Evolutionary conservation across 495 filamentous ascomycete species (phyloP).

Genomic region (Aspergillus bridgeri): DNA sequence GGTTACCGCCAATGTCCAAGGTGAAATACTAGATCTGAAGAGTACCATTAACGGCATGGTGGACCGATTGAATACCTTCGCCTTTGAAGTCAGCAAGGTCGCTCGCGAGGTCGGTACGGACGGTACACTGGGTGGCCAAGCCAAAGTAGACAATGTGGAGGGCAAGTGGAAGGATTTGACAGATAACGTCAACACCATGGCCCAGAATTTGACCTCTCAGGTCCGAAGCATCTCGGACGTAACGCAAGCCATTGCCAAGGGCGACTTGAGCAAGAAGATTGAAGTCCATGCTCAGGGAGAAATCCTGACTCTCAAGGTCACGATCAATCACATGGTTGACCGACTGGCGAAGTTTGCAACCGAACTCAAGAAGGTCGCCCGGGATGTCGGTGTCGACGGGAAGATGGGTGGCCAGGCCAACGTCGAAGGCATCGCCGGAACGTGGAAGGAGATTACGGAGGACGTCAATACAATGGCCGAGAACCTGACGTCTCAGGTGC

Average conservation of each 20-base stretch:
- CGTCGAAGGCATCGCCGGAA: conserved; percentile 86
- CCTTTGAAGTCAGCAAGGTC: conserved; percentile 98
- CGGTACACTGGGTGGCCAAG: conserved; percentile 91
- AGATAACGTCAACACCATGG: conserved; percentile 86
- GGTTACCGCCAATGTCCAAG: conserved; percentile 92
- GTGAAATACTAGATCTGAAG: conserved; percentile 93
- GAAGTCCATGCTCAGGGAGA: conserved; percentile 94
- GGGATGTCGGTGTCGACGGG: conserved; percentile 95
- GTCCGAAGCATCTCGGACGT: conserved; percentile 96
- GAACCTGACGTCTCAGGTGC: conserved; percentile 95
- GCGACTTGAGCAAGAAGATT: conserved; percentile 94
- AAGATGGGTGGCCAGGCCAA: conserved; percentile 99
- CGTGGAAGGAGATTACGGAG: conserved; percentile 98
- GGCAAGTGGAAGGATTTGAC: conserved; percentile 99
- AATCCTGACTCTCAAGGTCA: conserved; percentile 89
- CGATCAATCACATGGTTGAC: conserved; percentile 99
- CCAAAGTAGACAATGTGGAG: conserved; percentile 95
- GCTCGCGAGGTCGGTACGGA: conserved; percentile 98
- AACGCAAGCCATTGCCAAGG: conserved; percentile 92
- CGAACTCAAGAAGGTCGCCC: conserved; percentile 91
- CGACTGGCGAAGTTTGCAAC: conserved; percentile 95
- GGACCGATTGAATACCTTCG: conserved; percentile 92
- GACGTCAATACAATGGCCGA: conserved; percentile 99
- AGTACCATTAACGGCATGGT: conserved; percentile 99
- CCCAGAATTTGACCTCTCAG: conserved; percentile 89